Evolutionary conservation across 805 yeast genomes (phyloP), one percentile per base, ranked within the genome.

Genomic region (Gaillardinia entomophila): DNA sequence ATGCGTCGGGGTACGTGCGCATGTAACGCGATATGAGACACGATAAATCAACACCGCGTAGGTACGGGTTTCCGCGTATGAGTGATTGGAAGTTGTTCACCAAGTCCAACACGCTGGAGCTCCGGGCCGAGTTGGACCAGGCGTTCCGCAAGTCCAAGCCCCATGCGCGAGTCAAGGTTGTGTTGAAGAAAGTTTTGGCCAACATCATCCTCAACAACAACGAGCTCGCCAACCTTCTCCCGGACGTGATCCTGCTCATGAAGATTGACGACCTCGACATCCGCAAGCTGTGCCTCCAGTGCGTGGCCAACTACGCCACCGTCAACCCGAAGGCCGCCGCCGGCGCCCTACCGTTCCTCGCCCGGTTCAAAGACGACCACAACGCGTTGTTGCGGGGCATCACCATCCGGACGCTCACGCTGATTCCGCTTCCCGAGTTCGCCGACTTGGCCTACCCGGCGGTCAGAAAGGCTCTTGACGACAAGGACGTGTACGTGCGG

Each of bases 121-220:
- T 66, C 31, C 53, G 53, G 32, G 66, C 65, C 6, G 73, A 66
- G 41, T 43, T 66, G 31, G 68, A 62, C 18, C 68, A 61, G 46
- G 70, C 70, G 17, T 46, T 52, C 38, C 65, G 61, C 44, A 66
- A 65, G 38, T 57, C 63, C 27, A 62, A 62, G 38, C 66, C 71
- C 6, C 62, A 57, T 22, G 43, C 45, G 17, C 52, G 65, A 23
- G 48, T 66, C 40, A 60, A 56, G 40, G 37, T 52, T 19, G 58
- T 64, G 4, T 46, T 90, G 48, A 80, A 79, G 53, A 83, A 82
- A 48, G 72, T 87, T 17, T 68, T 89, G 6, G 90, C 95, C 27
- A 89, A 88, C 55, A 71, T 87, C 56, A 81, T 94, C 4, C 68
- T 87, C 57, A 87, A 88, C 31, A 86, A 85, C 53, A 71, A 71